A percentile compares a stretch with the other conserved stretches of the same genome.
phyloP scores from a whole-genome alignment of 805 yeast species.

The Debaryomyces prosopidis region DNA sequence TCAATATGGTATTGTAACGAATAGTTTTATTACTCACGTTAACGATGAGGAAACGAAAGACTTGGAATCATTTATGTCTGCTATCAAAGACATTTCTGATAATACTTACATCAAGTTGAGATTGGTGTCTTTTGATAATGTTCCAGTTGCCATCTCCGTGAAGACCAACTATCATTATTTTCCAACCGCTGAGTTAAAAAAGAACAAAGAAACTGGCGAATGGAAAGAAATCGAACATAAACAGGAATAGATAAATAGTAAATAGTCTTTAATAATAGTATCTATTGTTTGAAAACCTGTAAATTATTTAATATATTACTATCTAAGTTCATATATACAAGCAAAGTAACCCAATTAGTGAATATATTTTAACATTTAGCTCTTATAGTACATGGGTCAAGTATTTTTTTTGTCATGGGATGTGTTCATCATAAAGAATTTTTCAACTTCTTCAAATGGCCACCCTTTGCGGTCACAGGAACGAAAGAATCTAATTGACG shows the following conservation, averaged over 20 bases:
- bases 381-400: not conserved
- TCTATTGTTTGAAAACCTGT: not conserved
- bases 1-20: slow-evolving; percentile 74
- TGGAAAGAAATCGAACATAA: slow-evolving; percentile 52
- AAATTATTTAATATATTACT: slow-evolving; percentile 6
- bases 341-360: not conserved
- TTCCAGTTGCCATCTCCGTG: slow-evolving; percentile 82
- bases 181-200: slow-evolving; percentile 65
- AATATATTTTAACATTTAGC: not conserved
- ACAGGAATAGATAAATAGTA: slow-evolving; percentile 7
- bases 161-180: slow-evolving; percentile 89
- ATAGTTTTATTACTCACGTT: slow-evolving; percentile 87
- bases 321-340: slow-evolving; percentile 3
- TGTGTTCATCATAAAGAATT: slow-evolving; percentile 24
- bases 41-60: slow-evolving; percentile 75
- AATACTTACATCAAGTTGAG: slow-evolving; percentile 79
- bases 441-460: slow-evolving; percentile 60
- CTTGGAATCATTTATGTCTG: slow-evolving; percentile 63
- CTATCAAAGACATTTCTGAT: slow-evolving; percentile 72
- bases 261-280: not conserved
- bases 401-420: not conserved
- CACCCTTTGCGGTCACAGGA: slow-evolving; percentile 48
- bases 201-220: slow-evolving; percentile 44
- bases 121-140: slow-evolving; percentile 79
- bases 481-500: slow-evolving; percentile 61